Evolutionary conservation across 148 eudicot genomes (phyloP), one percentile per base, ranked within the genome.

Genomic region (Arctostaphylos glauca): DNA sequence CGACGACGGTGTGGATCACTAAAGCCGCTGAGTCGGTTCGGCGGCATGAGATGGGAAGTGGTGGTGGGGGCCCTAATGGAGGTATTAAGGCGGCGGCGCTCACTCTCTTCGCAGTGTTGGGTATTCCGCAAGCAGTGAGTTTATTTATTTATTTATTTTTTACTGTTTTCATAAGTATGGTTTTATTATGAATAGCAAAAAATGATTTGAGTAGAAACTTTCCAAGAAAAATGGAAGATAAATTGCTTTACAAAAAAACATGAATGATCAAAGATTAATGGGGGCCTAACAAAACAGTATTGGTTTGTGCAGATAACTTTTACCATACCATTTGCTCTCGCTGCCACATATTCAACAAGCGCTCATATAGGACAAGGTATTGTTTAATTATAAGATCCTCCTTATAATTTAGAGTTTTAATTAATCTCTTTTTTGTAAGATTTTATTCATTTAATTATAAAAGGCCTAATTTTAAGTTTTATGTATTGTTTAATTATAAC

Each of bases 271-370:
- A n/a, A n/a, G n/a, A n/a, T n/a, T n/a, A n/a, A n/a, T n/a, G n/a
- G n/a, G n/a, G 31, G 15, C 4, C 43, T 41, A 44, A 72, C 4
- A 9, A 25, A 12, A 21, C 25, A 10, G 23, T 21, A 5, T 23
- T 49, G 4, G 25, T 21, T 43, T 44, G 23, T 71, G 74, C 81
- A 94, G 96, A 84, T 91, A 19, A 92, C 93, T 7, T 91, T 43
- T 43, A 92, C 96, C 49, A 82, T 94, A 76, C 98, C 98, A 25
- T 94, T 91, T 87, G 98, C 98, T 59, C 76, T 94, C 31, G 98
- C 98, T 9, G 91, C 98, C 16, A 92, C 93, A 66, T 92, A 88
- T 84, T 92, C 93, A n/a, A 86, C 88, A 4, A 85, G 86, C 70
- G 85, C 92, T 7, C 91, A 91, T 9, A 80, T 91, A 18, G 98